Conservation (phyloP, 805 yeast genomes). For the Candida gorgasii region DNA sequence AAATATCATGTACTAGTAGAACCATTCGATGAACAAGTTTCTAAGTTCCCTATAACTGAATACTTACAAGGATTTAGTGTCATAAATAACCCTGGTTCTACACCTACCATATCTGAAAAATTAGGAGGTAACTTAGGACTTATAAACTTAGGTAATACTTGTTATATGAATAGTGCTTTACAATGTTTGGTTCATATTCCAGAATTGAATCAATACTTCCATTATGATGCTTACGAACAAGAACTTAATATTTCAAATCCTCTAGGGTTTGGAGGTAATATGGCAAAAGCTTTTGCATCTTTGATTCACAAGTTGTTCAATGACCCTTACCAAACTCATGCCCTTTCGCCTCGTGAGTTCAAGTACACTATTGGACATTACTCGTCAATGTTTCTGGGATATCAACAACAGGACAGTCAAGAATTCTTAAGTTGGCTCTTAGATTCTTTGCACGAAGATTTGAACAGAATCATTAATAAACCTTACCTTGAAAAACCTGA, state of each 20-base stretch:
- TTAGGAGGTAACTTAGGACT: constrained; percentile 63
- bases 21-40: constrained; percentile 16
- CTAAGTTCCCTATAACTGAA: constrained; percentile 26
- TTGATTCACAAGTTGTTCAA: constrained; percentile 61
- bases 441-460: constrained; percentile 90
- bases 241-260: constrained; percentile 82
- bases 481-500: constrained; percentile 92
- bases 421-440: constrained; percentile 85
- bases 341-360: constrained; percentile 70
- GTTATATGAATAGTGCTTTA: constrained; percentile 93
- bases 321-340: constrained; percentile 18
- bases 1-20: constrained; percentile 22
- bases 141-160: constrained; percentile 81
- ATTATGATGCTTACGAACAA: constrained; percentile 53
- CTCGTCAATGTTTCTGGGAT: constrained; percentile 76
- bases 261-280: constrained; percentile 78
- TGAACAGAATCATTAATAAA: constrained; percentile 77
- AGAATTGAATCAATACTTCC: constrained; percentile 75
- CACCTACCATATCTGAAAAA: too few relatives aligned
- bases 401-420: constrained; percentile 90
- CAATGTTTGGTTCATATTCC: constrained; percentile 89
- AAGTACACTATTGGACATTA: constrained; percentile 76
- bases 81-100: too few relatives aligned
- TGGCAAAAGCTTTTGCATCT: constrained; percentile 74
- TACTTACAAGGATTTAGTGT: constrained; percentile 16